Conservation (phyloP, 139 green algal species). For the Coccomyxa sp. region DNA sequence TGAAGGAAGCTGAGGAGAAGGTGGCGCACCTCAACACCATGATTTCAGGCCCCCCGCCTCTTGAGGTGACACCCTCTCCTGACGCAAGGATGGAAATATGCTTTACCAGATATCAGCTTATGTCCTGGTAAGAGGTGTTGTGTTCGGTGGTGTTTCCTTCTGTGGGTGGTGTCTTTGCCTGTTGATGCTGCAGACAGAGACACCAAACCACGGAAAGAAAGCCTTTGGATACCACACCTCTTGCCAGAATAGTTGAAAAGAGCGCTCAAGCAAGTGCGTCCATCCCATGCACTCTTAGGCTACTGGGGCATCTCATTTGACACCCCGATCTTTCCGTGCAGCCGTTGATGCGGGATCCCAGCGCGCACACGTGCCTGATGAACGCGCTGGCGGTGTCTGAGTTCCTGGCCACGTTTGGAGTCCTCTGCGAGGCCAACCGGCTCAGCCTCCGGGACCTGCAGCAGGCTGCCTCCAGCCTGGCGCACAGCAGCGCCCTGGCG, state of each 20-base stretch:
- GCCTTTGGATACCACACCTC: too few species aligned
- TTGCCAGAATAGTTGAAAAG: too few species aligned
- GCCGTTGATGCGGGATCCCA: neutral
- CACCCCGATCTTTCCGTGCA: too few species aligned
- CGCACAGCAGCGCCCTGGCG: conserved; percentile 23
- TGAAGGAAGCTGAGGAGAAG: conserved; percentile 18
- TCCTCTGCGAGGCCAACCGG: conserved; percentile 19
- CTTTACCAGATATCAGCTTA: neutral
- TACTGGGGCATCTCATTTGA: too few species aligned
- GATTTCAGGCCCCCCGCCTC: conserved; percentile 5
- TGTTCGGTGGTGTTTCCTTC: neutral
- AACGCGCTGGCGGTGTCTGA: conserved; percentile 37
- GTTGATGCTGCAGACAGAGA: too few species aligned
- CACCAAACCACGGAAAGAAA: too few species aligned
- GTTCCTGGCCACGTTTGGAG: conserved; percentile 41
- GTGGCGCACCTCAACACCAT: conserved; percentile 17
- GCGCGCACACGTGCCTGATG: conserved; percentile 8
- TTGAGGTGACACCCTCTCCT: too few species aligned
- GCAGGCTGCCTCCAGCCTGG: conserved; percentile 18
- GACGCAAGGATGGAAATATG: neutral
- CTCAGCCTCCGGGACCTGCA: conserved; percentile 23
- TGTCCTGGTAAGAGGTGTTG: neutral
- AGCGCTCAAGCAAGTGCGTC: too few species aligned
- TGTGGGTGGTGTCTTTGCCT: too few species aligned
- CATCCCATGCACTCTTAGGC: too few species aligned